These are phyloP conservation scores for Oenanthe sinensis DNA, from an alignment of 129 eudicot genomes.

Conservation along the genomic window DNA sequence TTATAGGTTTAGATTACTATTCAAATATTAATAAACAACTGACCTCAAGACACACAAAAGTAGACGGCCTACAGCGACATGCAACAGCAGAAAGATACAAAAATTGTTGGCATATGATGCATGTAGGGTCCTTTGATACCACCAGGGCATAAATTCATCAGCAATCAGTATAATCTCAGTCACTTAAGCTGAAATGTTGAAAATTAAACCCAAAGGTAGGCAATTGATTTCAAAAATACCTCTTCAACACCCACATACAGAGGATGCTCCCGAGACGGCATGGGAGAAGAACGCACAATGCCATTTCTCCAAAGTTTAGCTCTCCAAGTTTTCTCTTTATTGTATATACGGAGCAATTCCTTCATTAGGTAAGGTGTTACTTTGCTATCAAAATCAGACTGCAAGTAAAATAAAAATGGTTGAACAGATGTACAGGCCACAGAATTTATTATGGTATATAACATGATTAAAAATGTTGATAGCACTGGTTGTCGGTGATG, in stretches of 20 bases:
- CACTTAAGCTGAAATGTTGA: conserved; percentile 11
- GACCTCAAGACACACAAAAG: conserved; percentile 95
- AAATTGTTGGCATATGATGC: conserved; percentile 85
- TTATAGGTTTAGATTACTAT: neutral
- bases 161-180: neutral
- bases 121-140: conserved; percentile 69
- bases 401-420: conserved; percentile 23
- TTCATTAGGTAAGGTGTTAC: conserved; percentile 57
- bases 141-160: conserved; percentile 7
- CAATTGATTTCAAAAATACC: conserved; percentile 34
- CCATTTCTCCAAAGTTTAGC: conserved; percentile 90
- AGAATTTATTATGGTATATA: neutral
- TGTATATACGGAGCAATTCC: conserved; percentile 63
- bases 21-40: conserved; percentile 14
- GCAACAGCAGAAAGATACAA: conserved; percentile 88
- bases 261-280: conserved; percentile 67
- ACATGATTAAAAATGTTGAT: neutral
- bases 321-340: conserved; percentile 82
- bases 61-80: conserved; percentile 82
- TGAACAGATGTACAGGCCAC: conserved; percentile 1
- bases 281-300: conserved; percentile 48
- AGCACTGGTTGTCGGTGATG: no score
- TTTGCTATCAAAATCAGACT: conserved; percentile 56
- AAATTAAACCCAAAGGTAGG: conserved; percentile 10
- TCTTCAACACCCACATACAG: conserved; percentile 84